phyloP scores from a whole-genome alignment of 139 green algal species.

The Marvania coccoides region DNA sequence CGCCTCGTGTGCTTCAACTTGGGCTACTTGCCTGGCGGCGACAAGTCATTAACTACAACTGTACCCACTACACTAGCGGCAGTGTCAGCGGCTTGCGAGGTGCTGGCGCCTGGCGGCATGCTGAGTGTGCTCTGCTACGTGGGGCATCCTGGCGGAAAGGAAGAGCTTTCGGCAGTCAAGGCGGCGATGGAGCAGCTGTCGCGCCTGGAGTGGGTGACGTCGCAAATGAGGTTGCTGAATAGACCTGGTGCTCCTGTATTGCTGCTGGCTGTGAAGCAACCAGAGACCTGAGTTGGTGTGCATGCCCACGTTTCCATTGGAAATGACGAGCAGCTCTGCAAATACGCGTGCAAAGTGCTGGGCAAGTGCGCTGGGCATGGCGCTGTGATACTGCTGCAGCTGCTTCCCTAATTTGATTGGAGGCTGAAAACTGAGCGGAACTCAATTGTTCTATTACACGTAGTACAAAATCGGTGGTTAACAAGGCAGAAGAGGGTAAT shows the following conservation, averaged over 20 bases:
- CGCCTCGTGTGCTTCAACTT: slow-evolving; percentile 46
- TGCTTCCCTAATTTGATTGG: background rate
- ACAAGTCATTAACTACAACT: slow-evolving; percentile 39
- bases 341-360: too few relatives aligned
- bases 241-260: slow-evolving; percentile 37
- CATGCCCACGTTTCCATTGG: background rate
- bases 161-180: slow-evolving; percentile 41
- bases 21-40: slow-evolving; percentile 45
- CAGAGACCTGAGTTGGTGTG: background rate
- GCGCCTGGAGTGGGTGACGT: slow-evolving; percentile 22
- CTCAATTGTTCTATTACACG: too few relatives aligned
- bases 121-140: slow-evolving; percentile 51
- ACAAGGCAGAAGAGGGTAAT: too few relatives aligned
- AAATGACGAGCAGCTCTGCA: background rate
- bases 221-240: slow-evolving; percentile 42
- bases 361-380: background rate
- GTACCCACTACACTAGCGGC: slow-evolving; percentile 34
- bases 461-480: too few relatives aligned
- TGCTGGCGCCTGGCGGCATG: slow-evolving; percentile 32
- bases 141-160: slow-evolving; percentile 42
- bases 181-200: slow-evolving; percentile 5
- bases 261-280: slow-evolving; percentile 32
- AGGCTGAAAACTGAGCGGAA: too few relatives aligned
- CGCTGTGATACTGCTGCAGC: background rate
- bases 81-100: slow-evolving; percentile 37